These are phyloP conservation scores for Neurospora terricola DNA, from an alignment of 495 filamentous ascomycete species.

Conservation along the genomic window DNA sequence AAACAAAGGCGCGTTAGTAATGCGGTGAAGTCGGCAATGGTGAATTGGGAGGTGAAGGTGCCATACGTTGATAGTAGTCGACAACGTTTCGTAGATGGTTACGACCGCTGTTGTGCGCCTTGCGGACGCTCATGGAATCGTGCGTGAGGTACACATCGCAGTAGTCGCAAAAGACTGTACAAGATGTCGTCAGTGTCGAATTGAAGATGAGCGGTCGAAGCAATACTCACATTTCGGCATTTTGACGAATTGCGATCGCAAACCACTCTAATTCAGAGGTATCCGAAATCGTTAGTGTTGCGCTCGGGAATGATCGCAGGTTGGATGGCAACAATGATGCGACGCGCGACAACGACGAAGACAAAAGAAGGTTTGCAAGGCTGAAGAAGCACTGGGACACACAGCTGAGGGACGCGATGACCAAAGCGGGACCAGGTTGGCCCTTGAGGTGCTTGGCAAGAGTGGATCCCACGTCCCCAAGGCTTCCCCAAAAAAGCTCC, in stretches of 20 bases:
- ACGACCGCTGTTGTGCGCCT: conserved; percentile 91
- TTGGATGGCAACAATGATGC: not conserved
- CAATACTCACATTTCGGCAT: conserved; percentile 36
- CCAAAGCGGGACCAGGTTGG: conserved; percentile 1
- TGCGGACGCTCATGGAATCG: conserved; percentile 98
- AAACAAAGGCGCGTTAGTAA: not conserved
- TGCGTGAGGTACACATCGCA: conserved; percentile 99
- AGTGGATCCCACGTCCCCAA: conserved; percentile 4
- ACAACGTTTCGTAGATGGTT: conserved; percentile 96
- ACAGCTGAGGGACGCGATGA: not conserved
- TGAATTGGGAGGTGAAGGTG: not conserved
- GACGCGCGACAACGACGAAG: not conserved
- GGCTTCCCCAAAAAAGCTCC: not conserved
- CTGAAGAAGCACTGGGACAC: conserved; percentile 10
- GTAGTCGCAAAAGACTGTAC: conserved; percentile 70
- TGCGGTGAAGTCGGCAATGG: not conserved
- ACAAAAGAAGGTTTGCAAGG: conserved; percentile 14
- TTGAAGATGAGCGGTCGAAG: conserved; percentile 2
- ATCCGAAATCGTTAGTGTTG: not conserved
- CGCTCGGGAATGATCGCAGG: not conserved
- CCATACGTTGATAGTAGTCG: conserved; percentile 92
- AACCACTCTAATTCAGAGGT: not conserved
- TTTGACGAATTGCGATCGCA: conserved; percentile 7
- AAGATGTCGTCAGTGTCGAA: conserved; percentile 7
- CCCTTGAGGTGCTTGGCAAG: conserved; percentile 3